Evolutionary conservation across 305 asterid genomes (phyloP), one percentile per base, ranked within the genome.

Genomic region (Euphrasia arctica): DNA sequence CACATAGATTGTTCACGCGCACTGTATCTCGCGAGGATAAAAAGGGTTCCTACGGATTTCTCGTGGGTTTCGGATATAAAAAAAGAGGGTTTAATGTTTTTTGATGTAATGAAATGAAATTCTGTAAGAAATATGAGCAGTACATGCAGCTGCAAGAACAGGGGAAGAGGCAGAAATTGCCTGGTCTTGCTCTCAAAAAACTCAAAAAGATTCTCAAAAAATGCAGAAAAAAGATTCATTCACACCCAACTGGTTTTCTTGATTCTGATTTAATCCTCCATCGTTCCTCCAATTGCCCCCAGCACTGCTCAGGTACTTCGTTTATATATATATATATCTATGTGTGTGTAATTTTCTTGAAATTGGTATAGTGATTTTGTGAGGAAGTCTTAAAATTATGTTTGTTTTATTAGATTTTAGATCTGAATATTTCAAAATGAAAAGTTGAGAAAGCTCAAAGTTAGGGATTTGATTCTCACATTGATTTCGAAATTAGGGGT

Each of bases 121-220:
- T 92, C 68, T 87, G 95, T 67, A 89, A 92, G 95, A 92, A 84
- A 74, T 92, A 92, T 50, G 95, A 90, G 75, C 94, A 87, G 79
- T 92, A 82, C 76, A 87, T 92, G 96, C 22, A 18, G 22, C 22
- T 18, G 22, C 83, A 81, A 18, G 81, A 64, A 9, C 89, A 87
- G 72, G 77, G 74, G 9, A 78, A 77, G 74, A 81, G 22, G 22
- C 22, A 81, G 88, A 84, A 85, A 67, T 56, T 85, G 52, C 98
- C 97, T 2, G 79, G 83, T 3, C 94, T 92, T 31, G 95, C 89
- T 51, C 77, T 92, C 72, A 92, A 92, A 71, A 85, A 87, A 11
- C 88, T 92, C 25, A 92, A 92, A 78, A 92, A 92, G 69, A 85
- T 88, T 45, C 56, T 92, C 75, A 92, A 92, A 58, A 69, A 64